Conservation (phyloP, 345 rosid genomes). For the Mangifera indica region DNA sequence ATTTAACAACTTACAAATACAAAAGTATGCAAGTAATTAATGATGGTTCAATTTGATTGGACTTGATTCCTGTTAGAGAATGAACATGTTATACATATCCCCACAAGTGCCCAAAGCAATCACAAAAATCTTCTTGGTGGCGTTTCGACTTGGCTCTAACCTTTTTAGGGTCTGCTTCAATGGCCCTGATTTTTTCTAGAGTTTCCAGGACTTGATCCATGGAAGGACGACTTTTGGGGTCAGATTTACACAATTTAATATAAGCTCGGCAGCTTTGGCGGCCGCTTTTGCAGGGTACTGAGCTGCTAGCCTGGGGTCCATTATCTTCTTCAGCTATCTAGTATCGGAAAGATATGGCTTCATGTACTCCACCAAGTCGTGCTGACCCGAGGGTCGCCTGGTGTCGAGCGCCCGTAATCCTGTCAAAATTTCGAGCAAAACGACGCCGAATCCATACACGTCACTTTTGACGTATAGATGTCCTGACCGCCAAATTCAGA, state of each 20-base stretch:
- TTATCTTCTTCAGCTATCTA: slow-evolving; percentile 56
- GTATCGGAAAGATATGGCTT: slow-evolving; percentile 43
- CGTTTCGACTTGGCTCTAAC: neutral
- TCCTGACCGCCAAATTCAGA: slow-evolving; percentile 32
- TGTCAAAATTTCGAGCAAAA: slow-evolving; percentile 68
- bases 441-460: slow-evolving; percentile 86
- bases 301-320: slow-evolving; percentile 64
- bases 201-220: slow-evolving; percentile 60
- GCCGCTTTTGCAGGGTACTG: slow-evolving; percentile 54
- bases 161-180: slow-evolving; percentile 34
- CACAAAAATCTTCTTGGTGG: neutral
- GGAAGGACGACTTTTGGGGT: slow-evolving; percentile 66
- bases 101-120: neutral
- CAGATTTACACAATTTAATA: slow-evolving; percentile 53
- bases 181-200: slow-evolving; percentile 36
- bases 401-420: slow-evolving; percentile 65
- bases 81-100: neutral
- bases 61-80: too few relatives aligned
- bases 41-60: neutral
- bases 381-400: slow-evolving; percentile 41
- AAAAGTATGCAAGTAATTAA: neutral
- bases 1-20: neutral
- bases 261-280: slow-evolving; percentile 42
- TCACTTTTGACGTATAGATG: slow-evolving; percentile 82
- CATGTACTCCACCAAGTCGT: slow-evolving; percentile 62